Base-by-base conservation (phyloP, 2,329 filamentous ascomycete genomes). In the Aspergillus sp. region DNA sequence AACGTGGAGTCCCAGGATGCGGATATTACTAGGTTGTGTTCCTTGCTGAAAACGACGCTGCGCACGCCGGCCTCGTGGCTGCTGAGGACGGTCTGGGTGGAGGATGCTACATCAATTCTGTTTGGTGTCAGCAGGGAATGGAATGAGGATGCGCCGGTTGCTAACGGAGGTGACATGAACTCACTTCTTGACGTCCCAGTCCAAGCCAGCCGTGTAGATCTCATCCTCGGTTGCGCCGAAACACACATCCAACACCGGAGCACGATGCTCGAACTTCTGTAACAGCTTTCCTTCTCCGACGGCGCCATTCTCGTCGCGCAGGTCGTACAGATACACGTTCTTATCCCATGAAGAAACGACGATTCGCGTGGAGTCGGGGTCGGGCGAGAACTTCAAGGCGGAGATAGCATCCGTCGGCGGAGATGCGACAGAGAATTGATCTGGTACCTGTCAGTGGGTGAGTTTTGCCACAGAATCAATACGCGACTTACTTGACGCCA, bases 331-430 rank as follows among this genome's bases (percentile, higher is more conserved):
- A 77, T 97, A 96, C 58, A 96, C 87, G 74, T 91, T 87, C 77
- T 88, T 91, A 78, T 98, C 94, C 95, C 95, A 99, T 58, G 92
- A 96, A 10, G 93, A 90, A 68, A 94, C 93, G n/a, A 96, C 86
- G 39, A 99, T 84, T 68, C 88, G 89, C 57, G 88, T 84, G n/a
- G 88, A 87, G 62, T 83, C 79, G 23, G 92, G 90, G 65, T 84
- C 80, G 38, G 92, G 90, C 66, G 93, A 91, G 82, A 96, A 99
- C 72, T 87, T 87, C 71, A 98, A 82, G 23, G 92, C 84, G 51
- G 94, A 96, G 70, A 98, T 90, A 69, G 90, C 91, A 78, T 99
- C 95, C 68, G 84, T 85, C 10, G 95, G 95, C 50, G 92, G 88
- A 69, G 91, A 86, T 62, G 88, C 84, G 71, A 97, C 85, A 77